These are phyloP conservation scores for Hymenoscyphus fraxineus DNA, from an alignment of 2,329 filamentous ascomycete genomes.

Conservation along the genomic window DNA sequence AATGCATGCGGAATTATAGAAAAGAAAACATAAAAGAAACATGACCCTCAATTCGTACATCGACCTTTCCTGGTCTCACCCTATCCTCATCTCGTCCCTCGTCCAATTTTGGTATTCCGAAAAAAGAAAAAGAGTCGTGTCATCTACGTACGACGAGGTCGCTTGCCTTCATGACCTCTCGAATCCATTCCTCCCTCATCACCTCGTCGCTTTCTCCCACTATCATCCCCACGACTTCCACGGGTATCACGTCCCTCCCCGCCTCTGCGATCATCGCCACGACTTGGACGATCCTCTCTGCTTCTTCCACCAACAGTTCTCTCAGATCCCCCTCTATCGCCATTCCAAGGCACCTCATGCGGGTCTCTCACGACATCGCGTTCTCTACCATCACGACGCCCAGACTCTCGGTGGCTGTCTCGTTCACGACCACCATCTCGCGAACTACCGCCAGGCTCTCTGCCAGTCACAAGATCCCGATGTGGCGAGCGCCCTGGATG, in stretches of 20 bases:
- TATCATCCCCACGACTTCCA: constrained; percentile 20
- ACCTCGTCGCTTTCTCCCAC: constrained; percentile 31
- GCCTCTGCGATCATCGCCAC: constrained; percentile 22
- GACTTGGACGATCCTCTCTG: constrained; percentile 19
- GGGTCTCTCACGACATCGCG: constrained; percentile 21
- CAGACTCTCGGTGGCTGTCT: constrained; percentile 21
- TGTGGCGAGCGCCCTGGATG: constrained; percentile 19
- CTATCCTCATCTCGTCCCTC: neutral
- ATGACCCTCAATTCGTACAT: constrained; percentile 2
- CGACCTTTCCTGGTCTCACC: neutral
- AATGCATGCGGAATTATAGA: constrained; percentile 3
- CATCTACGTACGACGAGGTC: constrained; percentile 24
- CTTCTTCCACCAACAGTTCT: constrained; percentile 20
- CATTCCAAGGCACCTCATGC: constrained; percentile 25
- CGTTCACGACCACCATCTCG: constrained; percentile 13
- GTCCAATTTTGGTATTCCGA: neutral
- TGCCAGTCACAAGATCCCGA: constrained; percentile 12
- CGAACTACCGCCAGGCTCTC: constrained; percentile 8
- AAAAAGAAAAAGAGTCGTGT: constrained; percentile 4
- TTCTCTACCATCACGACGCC: constrained; percentile 26
- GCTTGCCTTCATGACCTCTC: constrained; percentile 34
- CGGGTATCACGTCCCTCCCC: constrained; percentile 29
- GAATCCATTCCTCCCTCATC: constrained; percentile 30
- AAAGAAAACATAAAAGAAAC: neutral
- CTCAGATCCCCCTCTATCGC: constrained; percentile 20